Evolutionary conservation across 345 rosid species (phyloP).

Genomic region (Dovyalis caffra): DNA sequence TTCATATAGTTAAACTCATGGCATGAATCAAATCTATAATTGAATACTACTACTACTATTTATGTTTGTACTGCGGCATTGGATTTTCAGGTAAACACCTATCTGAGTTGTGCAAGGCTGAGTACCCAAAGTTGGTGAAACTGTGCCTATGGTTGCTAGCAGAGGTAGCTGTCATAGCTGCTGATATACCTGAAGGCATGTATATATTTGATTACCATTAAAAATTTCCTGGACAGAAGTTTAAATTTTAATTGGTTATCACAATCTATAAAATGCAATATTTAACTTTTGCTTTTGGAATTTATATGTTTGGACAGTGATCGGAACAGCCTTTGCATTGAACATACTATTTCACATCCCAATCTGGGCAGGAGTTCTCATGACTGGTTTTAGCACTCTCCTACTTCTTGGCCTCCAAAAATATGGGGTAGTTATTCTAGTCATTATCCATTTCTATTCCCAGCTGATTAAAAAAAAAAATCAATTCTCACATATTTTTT

Average conservation of each 20-base stretch:
- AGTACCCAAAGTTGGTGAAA: conserved; percentile 18
- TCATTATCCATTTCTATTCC: too few relatives aligned
- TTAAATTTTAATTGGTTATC: too few relatives aligned
- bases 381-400: conserved; percentile 23
- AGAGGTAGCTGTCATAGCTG: conserved; percentile 27
- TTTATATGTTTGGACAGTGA: not conserved
- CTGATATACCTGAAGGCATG: conserved; percentile 28
- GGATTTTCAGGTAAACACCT: conserved; percentile 11
- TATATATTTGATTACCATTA: not conserved
- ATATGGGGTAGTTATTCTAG: too few relatives aligned
- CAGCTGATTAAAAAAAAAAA: too few relatives aligned
- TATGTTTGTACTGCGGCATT: not conserved
- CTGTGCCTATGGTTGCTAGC: conserved; percentile 24
- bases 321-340: conserved; percentile 33
- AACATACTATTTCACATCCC: conserved; percentile 30
- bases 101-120: conserved; percentile 21
- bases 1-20: not conserved
- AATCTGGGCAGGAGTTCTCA: conserved; percentile 29
- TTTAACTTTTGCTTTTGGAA: not conserved
- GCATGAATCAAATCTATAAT: not conserved
- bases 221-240: too few relatives aligned
- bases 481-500: too few relatives aligned
- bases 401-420: conserved; percentile 22
- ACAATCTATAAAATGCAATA: not conserved
- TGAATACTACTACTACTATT: too few relatives aligned